Base-by-base conservation (phyloP, 805 yeast genomes). In the Schizosaccharomyces lindneri region DNA sequence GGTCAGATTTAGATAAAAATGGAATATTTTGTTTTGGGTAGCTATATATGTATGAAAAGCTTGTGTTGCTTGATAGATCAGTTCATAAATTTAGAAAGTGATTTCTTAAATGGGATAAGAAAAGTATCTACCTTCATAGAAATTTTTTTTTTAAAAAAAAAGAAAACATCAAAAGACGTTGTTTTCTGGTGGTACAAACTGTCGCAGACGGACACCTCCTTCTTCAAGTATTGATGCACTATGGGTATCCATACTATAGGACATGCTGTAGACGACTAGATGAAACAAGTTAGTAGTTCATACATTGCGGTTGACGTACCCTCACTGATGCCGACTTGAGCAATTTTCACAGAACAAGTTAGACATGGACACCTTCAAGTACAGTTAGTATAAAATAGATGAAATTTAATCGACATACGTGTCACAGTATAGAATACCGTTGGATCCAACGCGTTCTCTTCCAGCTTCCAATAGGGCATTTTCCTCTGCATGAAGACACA, bases 401-500 rank as follows among this genome's bases (percentile, higher is more conserved):
- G 9, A 13, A 17, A 7, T 17, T 24, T 7, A 17, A 51, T 51
- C 1, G 7, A 24, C 57, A 24, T 51, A 51, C 57, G 99, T 93
- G 70, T 93, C 93, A 73, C 98, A 93, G 70, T 93, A 93, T 63
- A 88, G 72, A 0, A 81, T 81, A 51, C 74, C 71, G 2, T 66
- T 66, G 11, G 72, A 72, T 0, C 85, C 85, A 11, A 87, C 78
- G 62, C 97, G 74, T 65, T 85, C 95, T 65, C 97, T 76, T 1
- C 98, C 98, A 6, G 96, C 87, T 70, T 93, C 98, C 61, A 93
- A 71, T 48, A 93, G 74, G 0, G 98, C 97, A 70, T 93, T 93
- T 67, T 93, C 99, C 70, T 93, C 99, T 0, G 97, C 98, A 70
- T 93, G 99, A 43, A 93, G 72, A 70, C 99, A 93, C 60, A 93